These are phyloP conservation scores for Globisporangium parvum DNA, from an alignment of 352 stramenopile species.

Conservation along the genomic window DNA sequence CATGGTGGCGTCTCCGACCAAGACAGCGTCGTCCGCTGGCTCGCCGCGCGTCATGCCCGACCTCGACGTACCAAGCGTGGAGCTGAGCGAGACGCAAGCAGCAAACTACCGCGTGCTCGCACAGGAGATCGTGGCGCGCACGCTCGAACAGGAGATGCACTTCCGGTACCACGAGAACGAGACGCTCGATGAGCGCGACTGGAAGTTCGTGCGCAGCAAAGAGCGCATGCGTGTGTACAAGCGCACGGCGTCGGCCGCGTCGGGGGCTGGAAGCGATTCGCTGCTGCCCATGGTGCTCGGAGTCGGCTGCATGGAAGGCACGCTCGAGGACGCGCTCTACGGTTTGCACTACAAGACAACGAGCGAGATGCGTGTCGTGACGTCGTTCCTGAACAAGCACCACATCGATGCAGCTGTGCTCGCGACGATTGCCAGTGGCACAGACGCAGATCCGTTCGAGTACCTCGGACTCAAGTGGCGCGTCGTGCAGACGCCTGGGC, in stretches of 20 bases:
- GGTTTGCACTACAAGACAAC: conserved; percentile 42
- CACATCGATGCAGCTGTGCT: conserved; percentile 36
- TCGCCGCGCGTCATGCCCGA: background rate
- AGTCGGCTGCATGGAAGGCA: conserved; percentile 26
- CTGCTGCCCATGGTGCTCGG: conserved; percentile 38
- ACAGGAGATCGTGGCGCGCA: conserved; percentile 34
- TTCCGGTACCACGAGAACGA: conserved; percentile 14
- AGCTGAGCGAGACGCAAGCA: conserved; percentile 24
- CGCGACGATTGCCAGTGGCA: conserved; percentile 28
- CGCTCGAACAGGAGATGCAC: conserved; percentile 37
- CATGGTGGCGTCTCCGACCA: background rate
- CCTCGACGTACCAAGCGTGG: conserved; percentile 4
- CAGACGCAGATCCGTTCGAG: conserved; percentile 30
- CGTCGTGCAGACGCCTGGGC: conserved; percentile 17
- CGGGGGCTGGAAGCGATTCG: background rate
- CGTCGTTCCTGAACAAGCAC: conserved; percentile 31
- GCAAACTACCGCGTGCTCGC: conserved; percentile 25
- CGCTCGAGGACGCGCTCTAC: conserved; percentile 43
- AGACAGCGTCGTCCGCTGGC: background rate
- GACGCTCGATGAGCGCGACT: conserved; percentile 19
- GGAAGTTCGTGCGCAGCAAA: conserved; percentile 29
- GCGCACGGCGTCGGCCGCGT: conserved; percentile 3
- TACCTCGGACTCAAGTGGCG: conserved; percentile 51
- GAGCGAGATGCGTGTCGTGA: conserved; percentile 36
- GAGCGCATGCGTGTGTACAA: conserved; percentile 36